A percentile compares a stretch with the other conserved stretches of the same genome.
Evolutionary conservation across 2,329 filamentous ascomycete genomes (phyloP).

Genomic region (Chrysosporium queenslandicum): DNA sequence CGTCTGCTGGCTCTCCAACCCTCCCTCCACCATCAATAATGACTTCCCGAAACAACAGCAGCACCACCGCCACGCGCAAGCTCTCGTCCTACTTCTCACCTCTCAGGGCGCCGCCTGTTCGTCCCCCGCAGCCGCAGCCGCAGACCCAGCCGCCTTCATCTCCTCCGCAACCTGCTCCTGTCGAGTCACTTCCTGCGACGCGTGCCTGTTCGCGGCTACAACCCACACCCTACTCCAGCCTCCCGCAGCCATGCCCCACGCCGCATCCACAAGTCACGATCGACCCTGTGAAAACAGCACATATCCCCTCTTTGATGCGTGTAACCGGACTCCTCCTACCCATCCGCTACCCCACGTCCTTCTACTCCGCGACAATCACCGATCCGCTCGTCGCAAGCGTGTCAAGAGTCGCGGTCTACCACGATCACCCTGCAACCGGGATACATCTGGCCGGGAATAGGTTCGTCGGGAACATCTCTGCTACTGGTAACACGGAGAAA

Average conservation of each 20-base stretch:
- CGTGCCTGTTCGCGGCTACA: constrained; percentile 25
- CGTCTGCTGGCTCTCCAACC: neutral
- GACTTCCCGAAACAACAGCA: constrained; percentile 3
- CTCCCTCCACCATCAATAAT: constrained; percentile 7
- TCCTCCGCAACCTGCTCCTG: constrained; percentile 19
- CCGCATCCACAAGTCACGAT: constrained; percentile 44
- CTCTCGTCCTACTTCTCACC: constrained; percentile 5
- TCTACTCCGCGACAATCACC: constrained; percentile 51
- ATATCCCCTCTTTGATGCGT: constrained; percentile 47
- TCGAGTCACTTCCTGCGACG: constrained; percentile 20
- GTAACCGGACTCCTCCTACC: constrained; percentile 51
- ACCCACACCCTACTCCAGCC: constrained; percentile 20
- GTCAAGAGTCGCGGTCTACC: constrained; percentile 52
- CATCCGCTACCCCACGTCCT: constrained; percentile 50
- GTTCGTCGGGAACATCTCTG: neutral
- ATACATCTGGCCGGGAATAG: constrained; percentile 17
- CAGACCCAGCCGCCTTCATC: constrained; percentile 20
- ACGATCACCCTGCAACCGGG: constrained; percentile 35
- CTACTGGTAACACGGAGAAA: constrained; percentile 27
- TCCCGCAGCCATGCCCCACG: constrained; percentile 22
- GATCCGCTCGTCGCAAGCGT: constrained; percentile 45
- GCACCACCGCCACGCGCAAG: constrained; percentile 2
- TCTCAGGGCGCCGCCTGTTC: neutral
- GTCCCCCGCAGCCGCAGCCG: constrained; percentile 14
- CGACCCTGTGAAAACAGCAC: constrained; percentile 42